Evolutionary conservation across 495 filamentous ascomycete species (phyloP), one percentile per base, ranked within the genome.

Genomic region (Trichoderma virens): DNA sequence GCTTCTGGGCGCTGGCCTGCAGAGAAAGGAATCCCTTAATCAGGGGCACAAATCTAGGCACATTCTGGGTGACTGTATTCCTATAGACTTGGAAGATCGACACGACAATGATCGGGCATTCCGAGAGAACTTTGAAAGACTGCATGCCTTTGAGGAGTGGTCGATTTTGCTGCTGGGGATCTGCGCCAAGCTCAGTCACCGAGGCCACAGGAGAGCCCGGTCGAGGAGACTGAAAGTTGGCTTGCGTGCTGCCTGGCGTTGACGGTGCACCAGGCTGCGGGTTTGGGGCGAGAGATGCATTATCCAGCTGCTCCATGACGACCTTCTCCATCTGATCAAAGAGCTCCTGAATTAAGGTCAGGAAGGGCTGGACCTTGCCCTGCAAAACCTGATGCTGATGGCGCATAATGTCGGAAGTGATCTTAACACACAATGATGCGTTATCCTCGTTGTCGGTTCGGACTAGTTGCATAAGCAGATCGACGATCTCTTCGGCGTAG

Each of bases 21-120:
- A 96, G 81, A 59, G 90, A 82, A 35, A 99, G 76, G 30, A 97
- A 91, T 38, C 86, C 86, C 75, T 97, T 98, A 69, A 99, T 98
- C 28, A 93, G 78, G 7, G 94, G 95, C 2, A 97, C 90, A 67
- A 99, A 99, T 2, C 85, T 80, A 79, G 91, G 94, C 43, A 99
- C 93, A 68, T 98, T 98, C 47, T 83, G 81, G 28, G 83, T 77
- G 2, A 97, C 94, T 30, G 86, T 88, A 27, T 71, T 76, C 60
- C 93, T 85, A 67, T 99, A 91, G 2, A 91, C 88, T 75, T 98
- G 94, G 76, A 99, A 98, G 67, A 98, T 88, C 8, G 95, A 98
- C 20, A 99, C 95, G 32, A 99, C 95, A 64, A 98, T 97, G 65
- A 99, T 99, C 1, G 95, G 95, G 67, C 93, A 98, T 73, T 99